Evolutionary conservation across 331 rosid species (phyloP).

Genomic region (Dryas integrifolia): DNA sequence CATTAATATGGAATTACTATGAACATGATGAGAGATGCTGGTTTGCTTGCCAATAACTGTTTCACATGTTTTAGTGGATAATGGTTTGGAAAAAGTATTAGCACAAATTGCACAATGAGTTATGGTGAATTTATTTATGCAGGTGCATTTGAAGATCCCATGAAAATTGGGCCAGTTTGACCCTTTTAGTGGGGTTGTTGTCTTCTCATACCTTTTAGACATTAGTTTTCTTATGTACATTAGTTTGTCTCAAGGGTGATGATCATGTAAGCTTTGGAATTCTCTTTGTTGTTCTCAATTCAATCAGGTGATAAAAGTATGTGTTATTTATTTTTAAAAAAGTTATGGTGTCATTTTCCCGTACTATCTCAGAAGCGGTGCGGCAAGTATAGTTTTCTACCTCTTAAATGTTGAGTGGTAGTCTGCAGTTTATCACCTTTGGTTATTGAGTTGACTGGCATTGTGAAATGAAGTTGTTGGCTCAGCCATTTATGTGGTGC

Average conservation of each 20-base stretch:
- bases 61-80: background rate
- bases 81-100: background rate
- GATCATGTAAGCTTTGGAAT: constrained; percentile 3
- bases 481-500: background rate
- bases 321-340: background rate
- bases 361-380: background rate
- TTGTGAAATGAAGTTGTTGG: background rate
- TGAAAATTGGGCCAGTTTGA: background rate
- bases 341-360: background rate
- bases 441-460: background rate
- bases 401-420: background rate
- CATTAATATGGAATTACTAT: background rate
- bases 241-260: background rate
- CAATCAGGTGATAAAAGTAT: constrained; percentile 1
- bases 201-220: constrained; percentile 2
- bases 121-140: background rate
- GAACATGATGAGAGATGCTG: background rate
- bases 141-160: background rate
- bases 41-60: background rate
- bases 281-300: background rate
- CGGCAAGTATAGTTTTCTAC: background rate
- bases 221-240: background rate
- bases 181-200: background rate
- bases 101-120: background rate
- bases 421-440: background rate